Percentiles rank a stretch among this genome's conserved stretches.
Evolutionary conservation across 2,329 filamentous ascomycete species (phyloP).

Genomic region (Balansia obtecta): DNA sequence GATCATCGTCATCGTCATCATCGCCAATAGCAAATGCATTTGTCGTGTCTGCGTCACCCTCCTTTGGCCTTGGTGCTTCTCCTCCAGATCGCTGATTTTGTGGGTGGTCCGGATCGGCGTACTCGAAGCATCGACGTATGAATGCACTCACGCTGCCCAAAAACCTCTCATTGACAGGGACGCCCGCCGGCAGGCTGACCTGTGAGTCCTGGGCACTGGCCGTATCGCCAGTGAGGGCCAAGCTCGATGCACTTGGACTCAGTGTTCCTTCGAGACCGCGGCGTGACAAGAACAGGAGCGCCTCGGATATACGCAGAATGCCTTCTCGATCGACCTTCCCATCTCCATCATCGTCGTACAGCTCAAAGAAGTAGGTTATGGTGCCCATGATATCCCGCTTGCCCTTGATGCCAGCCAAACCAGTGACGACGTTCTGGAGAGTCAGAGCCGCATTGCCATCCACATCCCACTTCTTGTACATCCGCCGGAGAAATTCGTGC

Average conservation of each 20-base stretch:
- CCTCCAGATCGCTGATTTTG: conserved; percentile 32
- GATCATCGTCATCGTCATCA: conserved; percentile 44
- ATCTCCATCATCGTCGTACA: conserved; percentile 88
- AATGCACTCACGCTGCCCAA: conserved; percentile 89
- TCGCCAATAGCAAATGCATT: conserved; percentile 65
- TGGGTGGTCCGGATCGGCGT: conserved; percentile 83
- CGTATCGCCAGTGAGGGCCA: conserved; percentile 34
- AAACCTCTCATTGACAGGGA: conserved; percentile 73
- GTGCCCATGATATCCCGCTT: conserved; percentile 94
- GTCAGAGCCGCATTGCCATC: conserved; percentile 67
- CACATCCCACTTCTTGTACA: conserved; percentile 82
- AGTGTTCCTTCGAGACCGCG: conserved; percentile 69
- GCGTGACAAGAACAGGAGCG: conserved; percentile 80
- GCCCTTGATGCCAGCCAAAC: conserved; percentile 83
- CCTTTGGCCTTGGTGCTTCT: conserved; percentile 11
- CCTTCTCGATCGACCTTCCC: conserved; percentile 91
- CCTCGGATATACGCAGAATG: conserved; percentile 88
- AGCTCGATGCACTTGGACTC: conserved; percentile 49
- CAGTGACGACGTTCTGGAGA: conserved; percentile 83
- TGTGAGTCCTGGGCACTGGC: conserved; percentile 19
- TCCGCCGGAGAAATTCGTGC: conserved; percentile 82
- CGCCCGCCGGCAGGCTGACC: conserved; percentile 30
- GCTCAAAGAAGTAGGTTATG: conserved; percentile 94
- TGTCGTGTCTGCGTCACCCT: conserved; percentile 12
- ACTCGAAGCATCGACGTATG: conserved; percentile 93